phyloP scores from a whole-genome alignment of 2,329 filamentous ascomycete genomes.

The Ceratocystis destructans region DNA sequence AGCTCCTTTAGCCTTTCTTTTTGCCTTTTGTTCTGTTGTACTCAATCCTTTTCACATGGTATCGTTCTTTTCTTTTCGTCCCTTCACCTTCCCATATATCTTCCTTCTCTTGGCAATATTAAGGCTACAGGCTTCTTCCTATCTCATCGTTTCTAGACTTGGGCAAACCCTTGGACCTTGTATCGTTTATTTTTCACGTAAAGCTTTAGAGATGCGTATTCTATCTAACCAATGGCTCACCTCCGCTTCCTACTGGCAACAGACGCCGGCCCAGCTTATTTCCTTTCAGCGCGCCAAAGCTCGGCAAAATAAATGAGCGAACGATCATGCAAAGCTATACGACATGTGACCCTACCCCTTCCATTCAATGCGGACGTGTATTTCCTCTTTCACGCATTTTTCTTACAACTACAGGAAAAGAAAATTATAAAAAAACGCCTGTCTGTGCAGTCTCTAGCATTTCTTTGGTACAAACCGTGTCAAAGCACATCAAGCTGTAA shows the following conservation, averaged over 20 bases:
- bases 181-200: not conserved
- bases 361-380: not conserved
- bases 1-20: not conserved
- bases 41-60: not conserved
- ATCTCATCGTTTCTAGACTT: too few species aligned
- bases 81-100: not conserved
- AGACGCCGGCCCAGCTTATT: not conserved
- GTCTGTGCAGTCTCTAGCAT: not conserved
- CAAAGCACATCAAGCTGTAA: not conserved
- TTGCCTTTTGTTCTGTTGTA: not conserved
- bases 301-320: not conserved
- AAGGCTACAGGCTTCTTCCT: not conserved
- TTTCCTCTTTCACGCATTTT: not conserved
- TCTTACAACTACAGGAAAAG: not conserved
- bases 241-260: not conserved
- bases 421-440: not conserved
- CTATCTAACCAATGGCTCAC: not conserved
- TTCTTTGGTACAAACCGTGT: not conserved
- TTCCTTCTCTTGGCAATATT: not conserved
- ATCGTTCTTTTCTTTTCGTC: not conserved
- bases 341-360: not conserved
- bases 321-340: not conserved
- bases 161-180: not conserved
- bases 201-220: not conserved
- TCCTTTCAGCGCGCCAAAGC: not conserved